phyloP scores from a whole-genome alignment of 805 yeast species.

The Saccharomycopsis javanensis region DNA sequence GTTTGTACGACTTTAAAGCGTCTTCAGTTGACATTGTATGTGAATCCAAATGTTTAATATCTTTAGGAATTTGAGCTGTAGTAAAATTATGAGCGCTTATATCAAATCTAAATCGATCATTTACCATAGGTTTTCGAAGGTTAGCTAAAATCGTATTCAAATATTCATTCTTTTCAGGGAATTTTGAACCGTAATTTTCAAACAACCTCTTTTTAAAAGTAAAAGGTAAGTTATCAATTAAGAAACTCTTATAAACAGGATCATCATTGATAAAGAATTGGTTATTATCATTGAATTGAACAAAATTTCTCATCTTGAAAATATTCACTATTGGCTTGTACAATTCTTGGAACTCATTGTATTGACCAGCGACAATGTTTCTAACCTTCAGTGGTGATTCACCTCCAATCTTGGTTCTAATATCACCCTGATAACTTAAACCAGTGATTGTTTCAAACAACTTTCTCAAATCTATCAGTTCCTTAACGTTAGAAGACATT shows the following conservation, averaged over 20 bases:
- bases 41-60: neutral
- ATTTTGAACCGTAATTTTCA: conserved; percentile 7
- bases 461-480: neutral
- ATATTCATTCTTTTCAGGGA: neutral
- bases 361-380: conserved; percentile 78
- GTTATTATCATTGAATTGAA: conserved; percentile 14
- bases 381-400: conserved; percentile 84
- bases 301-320: conserved; percentile 28
- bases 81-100: neutral
- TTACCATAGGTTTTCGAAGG: neutral
- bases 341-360: conserved; percentile 53
- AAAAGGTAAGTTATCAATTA: conserved; percentile 39
- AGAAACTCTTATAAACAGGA: conserved; percentile 31
- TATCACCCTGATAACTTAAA: conserved; percentile 83
- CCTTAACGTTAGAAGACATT: conserved; percentile 29
- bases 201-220: conserved; percentile 37
- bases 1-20: conserved; percentile 3
- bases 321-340: conserved; percentile 56
- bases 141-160: neutral
- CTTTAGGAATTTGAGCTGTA: neutral
- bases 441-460: conserved; percentile 71
- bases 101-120: neutral
- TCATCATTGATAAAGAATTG: conserved; percentile 29
- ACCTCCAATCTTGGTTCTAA: conserved; percentile 75
- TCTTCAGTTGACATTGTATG: conserved; percentile 8